These are phyloP conservation scores for Candida bentonensis DNA, from an alignment of 805 yeast genomes.

Conservation along the genomic window DNA sequence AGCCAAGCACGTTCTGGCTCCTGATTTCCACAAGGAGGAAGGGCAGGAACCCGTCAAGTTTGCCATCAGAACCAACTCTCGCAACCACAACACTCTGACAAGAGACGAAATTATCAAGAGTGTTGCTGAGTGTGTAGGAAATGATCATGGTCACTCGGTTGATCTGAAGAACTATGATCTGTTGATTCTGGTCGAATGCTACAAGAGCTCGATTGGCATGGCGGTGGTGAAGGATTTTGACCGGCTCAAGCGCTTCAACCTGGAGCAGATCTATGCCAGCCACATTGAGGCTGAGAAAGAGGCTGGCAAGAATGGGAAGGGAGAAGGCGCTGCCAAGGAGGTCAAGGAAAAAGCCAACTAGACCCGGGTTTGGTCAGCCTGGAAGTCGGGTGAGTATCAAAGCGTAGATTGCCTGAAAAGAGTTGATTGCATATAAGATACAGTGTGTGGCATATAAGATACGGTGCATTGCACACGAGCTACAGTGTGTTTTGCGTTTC, in stretches of 20 bases:
- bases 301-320: background rate
- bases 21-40: conserved; percentile 47
- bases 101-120: conserved; percentile 60
- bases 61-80: conserved; percentile 66
- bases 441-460: no score
- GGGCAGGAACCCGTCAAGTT: conserved; percentile 31
- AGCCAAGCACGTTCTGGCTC: conserved; percentile 43
- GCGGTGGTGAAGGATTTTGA: conserved; percentile 56
- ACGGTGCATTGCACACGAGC: no score
- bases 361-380: no score
- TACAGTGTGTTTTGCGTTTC: no score
- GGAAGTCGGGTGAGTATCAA: no score
- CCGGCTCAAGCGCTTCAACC: conserved; percentile 51
- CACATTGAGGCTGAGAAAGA: conserved; percentile 15
- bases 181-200: conserved; percentile 73
- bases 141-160: conserved; percentile 56
- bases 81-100: conserved; percentile 64
- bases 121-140: conserved; percentile 60
- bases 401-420: no score
- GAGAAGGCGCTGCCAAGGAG: background rate
- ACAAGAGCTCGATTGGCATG: conserved; percentile 78
- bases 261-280: conserved; percentile 47
- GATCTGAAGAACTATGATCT: conserved; percentile 70
- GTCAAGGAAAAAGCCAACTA: background rate
- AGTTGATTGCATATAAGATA: no score